Evolutionary conservation across 306 rosid genomes (phyloP).

Genomic region (Pachyrhizus erosus): DNA sequence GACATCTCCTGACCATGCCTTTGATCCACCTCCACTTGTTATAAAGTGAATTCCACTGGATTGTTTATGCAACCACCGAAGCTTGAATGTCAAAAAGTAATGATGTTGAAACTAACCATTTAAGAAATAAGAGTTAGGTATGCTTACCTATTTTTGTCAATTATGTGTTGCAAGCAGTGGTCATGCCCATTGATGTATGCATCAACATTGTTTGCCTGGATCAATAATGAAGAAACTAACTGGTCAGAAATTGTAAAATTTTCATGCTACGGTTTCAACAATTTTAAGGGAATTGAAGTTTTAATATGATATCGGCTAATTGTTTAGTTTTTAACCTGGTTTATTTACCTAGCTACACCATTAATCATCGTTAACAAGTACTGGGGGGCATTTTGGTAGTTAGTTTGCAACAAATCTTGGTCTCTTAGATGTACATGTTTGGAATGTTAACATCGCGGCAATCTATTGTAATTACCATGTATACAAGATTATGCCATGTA

Average conservation of each 20-base stretch:
- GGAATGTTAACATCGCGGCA: too few relatives aligned
- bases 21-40: constrained; percentile 92
- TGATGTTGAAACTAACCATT: constrained; percentile 14
- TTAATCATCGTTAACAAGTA: not conserved
- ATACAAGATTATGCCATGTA: not conserved
- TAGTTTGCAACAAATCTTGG: not conserved
- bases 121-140: constrained; percentile 26
- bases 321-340: not conserved
- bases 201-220: constrained; percentile 67
- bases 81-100: constrained; percentile 29
- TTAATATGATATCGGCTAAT: not conserved
- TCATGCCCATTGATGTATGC: constrained; percentile 90
- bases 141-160: constrained; percentile 59
- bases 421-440: not conserved
- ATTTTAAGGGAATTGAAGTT: not conserved
- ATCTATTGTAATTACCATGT: too few relatives aligned
- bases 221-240: constrained; percentile 19
- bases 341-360: not conserved
- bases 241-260: not conserved
- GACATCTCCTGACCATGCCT: constrained; percentile 77
- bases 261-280: too few relatives aligned
- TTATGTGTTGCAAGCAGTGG: constrained; percentile 81
- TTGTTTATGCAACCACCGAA: constrained; percentile 22
- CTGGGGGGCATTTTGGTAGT: not conserved
- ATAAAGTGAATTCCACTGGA: constrained; percentile 69